Conservation (phyloP, 1,139 yeast species). For the Blastobotrys serpentis region DNA sequence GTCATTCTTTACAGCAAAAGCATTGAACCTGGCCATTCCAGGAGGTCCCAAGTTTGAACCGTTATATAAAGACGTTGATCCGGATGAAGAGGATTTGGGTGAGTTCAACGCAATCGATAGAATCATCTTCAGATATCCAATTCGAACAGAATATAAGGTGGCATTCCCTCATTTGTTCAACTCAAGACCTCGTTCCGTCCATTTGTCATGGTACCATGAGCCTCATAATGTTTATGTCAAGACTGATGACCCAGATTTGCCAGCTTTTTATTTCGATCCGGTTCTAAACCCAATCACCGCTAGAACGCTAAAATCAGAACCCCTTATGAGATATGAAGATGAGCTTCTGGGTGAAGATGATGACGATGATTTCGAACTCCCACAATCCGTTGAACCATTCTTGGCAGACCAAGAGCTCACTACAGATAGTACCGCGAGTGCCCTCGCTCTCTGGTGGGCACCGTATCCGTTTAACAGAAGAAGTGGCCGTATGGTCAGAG, state of each 20-base stretch:
- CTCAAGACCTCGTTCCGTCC: constrained; percentile 67
- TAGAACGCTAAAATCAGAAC: constrained; percentile 33
- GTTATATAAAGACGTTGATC: constrained; percentile 57
- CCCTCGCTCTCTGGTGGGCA: constrained; percentile 70
- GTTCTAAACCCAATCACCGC: constrained; percentile 57
- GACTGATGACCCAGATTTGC: constrained; percentile 50
- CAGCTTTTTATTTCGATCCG: constrained; percentile 58
- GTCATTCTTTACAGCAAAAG: constrained; percentile 86
- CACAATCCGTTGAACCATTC: constrained; percentile 49
- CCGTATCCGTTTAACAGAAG: constrained; percentile 82
- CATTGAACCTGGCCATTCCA: constrained; percentile 80
- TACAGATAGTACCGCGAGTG: constrained; percentile 53
- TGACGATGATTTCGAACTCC: constrained; percentile 39
- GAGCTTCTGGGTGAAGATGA: constrained; percentile 39
- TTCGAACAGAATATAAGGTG: constrained; percentile 78
- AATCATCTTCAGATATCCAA: constrained; percentile 72
- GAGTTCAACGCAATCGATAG: constrained; percentile 90
- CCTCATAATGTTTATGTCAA: constrained; percentile 53
- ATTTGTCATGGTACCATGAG: constrained; percentile 58
- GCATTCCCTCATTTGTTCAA: constrained; percentile 87
- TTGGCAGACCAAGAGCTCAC: constrained; percentile 45
- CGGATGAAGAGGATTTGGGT: constrained; percentile 72
- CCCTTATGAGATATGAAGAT: constrained; percentile 29
- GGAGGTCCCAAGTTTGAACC: constrained; percentile 98
- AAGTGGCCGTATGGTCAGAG: constrained; percentile 69